phyloP scores from a whole-genome alignment of 805 yeast species.

The Kazachstania africana region DNA sequence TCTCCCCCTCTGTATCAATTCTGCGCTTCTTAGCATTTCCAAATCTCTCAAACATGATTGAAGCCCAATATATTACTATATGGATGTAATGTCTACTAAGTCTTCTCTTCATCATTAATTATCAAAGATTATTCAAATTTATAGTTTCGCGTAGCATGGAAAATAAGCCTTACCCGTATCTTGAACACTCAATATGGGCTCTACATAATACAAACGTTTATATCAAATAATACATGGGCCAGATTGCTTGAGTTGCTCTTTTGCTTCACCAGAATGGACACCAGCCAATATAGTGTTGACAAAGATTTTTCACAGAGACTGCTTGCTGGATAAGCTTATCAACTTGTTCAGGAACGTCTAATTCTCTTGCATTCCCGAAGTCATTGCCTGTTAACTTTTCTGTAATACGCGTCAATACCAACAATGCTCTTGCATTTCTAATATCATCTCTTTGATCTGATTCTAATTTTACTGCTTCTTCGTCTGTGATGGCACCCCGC shows the following conservation, averaged over 20 bases:
- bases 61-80: not conserved
- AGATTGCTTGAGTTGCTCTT: too few species aligned
- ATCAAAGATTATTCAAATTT: too few species aligned
- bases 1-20: constrained; percentile 6
- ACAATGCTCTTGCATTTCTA: constrained; percentile 80
- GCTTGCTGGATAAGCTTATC: constrained; percentile 92
- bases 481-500: constrained; percentile 64
- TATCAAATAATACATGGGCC: too few species aligned
- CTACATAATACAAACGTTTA: too few species aligned
- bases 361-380: constrained; percentile 55
- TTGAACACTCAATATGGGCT: too few species aligned
- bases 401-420: constrained; percentile 79
- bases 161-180: too few species aligned
- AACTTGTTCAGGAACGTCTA: constrained; percentile 82
- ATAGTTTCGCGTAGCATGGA: too few species aligned
- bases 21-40: constrained; percentile 22
- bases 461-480: constrained; percentile 61
- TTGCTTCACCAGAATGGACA: constrained; percentile 97
- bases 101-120: too few species aligned
- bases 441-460: constrained; percentile 58
- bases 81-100: too few species aligned
- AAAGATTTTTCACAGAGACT: constrained; percentile 86
- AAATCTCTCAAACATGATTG: constrained; percentile 15
- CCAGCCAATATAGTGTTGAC: constrained; percentile 98
- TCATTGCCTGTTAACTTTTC: constrained; percentile 93